These are phyloP conservation scores for Nicotiana rustica DNA, from an alignment of 305 asterid genomes.

Conservation along the genomic window DNA sequence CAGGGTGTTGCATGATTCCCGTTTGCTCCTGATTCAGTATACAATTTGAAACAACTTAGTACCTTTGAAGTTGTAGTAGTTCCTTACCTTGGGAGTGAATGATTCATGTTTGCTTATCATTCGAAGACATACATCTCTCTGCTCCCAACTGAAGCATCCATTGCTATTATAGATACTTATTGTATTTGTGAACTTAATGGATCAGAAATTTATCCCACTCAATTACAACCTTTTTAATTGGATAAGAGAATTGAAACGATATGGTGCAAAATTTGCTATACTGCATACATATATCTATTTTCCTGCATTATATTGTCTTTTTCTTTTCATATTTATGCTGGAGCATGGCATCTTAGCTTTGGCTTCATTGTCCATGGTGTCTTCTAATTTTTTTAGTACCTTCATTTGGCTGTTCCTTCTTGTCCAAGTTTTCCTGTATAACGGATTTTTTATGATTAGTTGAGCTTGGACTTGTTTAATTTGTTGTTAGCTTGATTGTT, in stretches of 20 bases:
- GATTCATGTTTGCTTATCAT: background rate
- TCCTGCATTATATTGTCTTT: background rate
- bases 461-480: background rate
- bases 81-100: background rate
- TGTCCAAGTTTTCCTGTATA: background rate
- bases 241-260: background rate
- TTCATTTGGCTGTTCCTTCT: background rate
- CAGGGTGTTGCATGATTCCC: background rate
- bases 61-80: background rate
- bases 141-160: background rate
- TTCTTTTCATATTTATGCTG: background rate
- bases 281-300: background rate
- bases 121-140: background rate
- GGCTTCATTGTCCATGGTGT: background rate
- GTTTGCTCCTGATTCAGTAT: background rate
- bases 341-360: background rate
- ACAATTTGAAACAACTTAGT: slow-evolving; percentile 10
- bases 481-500: slow-evolving; percentile 9
- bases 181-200: background rate
- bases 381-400: background rate
- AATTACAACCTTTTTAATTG: background rate
- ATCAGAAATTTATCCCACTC: background rate
- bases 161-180: background rate
- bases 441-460: background rate
- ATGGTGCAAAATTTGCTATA: background rate